Evolutionary conservation across 2,329 filamentous ascomycete genomes (phyloP).

Genomic region (Alternaria brassicicola): DNA sequence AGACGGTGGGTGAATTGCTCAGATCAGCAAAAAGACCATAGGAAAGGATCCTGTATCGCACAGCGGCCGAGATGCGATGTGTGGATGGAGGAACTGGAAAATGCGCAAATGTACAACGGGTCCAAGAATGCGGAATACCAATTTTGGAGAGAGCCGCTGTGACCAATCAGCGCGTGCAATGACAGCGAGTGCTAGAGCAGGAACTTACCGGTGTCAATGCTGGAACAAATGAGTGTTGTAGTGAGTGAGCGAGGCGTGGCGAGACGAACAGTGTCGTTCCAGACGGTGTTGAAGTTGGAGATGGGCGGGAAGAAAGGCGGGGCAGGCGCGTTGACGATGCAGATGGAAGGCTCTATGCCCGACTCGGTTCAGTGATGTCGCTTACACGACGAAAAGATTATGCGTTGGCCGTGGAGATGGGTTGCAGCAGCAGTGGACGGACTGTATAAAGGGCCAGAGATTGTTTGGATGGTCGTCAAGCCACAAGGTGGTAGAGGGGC

Average conservation of each 20-base stretch:
- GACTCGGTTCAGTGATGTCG: conserved; percentile 9
- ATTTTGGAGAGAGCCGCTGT: background rate
- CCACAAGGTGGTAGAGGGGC: conserved; percentile 8
- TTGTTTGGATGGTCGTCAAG: conserved; percentile 8
- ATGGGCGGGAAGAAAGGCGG: conserved; percentile 16
- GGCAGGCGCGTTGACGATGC: conserved; percentile 15
- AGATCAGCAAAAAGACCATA: conserved; percentile 7
- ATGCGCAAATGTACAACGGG: background rate
- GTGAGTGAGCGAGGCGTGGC: background rate
- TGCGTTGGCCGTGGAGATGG: conserved; percentile 4
- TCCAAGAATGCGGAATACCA: background rate
- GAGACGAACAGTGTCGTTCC: background rate
- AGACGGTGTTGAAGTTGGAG: conserved; percentile 5
- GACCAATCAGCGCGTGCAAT: background rate
- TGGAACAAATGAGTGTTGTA: background rate
- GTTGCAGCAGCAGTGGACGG: conserved; percentile 10
- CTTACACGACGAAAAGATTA: conserved; percentile 3
- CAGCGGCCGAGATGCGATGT: background rate
- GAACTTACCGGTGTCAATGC: conserved; percentile 7
- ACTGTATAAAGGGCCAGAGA: conserved; percentile 6
- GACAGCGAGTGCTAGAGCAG: background rate
- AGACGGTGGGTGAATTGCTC: background rate
- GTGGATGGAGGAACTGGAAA: background rate
- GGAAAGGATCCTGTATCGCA: conserved; percentile 2
- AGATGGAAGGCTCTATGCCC: conserved; percentile 5